A percentile compares a stretch with the other conserved stretches of the same genome.
phyloP scores from a whole-genome alignment of 306 rosid genomes.

The Cucumis melo region DNA sequence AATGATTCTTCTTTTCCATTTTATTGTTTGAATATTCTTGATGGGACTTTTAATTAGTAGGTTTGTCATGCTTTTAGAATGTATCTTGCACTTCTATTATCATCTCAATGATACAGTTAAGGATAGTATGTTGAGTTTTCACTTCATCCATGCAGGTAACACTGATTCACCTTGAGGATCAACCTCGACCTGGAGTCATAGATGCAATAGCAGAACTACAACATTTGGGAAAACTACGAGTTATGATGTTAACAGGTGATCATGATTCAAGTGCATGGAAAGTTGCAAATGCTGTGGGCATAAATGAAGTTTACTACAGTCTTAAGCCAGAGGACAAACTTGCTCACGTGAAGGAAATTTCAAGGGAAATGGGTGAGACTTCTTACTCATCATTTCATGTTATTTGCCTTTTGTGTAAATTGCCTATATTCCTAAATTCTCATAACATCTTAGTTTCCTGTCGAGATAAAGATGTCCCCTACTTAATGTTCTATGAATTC shows the following conservation, averaged over 20 bases:
- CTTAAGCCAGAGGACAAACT: slow-evolving; percentile 97
- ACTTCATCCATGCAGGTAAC: slow-evolving; percentile 47
- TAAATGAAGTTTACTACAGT: slow-evolving; percentile 66
- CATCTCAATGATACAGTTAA: background rate
- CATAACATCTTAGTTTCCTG: background rate
- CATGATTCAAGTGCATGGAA: slow-evolving; percentile 80
- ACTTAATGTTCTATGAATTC: background rate
- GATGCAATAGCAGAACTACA: slow-evolving; percentile 63
- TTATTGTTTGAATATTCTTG: background rate
- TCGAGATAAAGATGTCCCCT: background rate
- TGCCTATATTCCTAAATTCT: background rate
- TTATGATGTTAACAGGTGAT: slow-evolving; percentile 97
- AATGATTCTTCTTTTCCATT: background rate
- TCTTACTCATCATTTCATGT: background rate
- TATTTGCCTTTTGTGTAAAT: background rate
- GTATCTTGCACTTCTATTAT: background rate
- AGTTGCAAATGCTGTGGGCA: slow-evolving; percentile 85
- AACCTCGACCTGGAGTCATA: slow-evolving; percentile 71
- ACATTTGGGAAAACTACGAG: slow-evolving; percentile 54
- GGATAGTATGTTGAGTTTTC: slow-evolving; percentile 1
- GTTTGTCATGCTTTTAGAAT: background rate
- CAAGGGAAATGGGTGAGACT: slow-evolving; percentile 72
- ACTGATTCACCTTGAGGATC: slow-evolving; percentile 91
- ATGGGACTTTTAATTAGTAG: background rate
- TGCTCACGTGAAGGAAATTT: slow-evolving; percentile 67